These are phyloP conservation scores for Linnemannia elongata DNA, from an alignment of 192 early-diverging fungal species.

Conservation along the genomic window DNA sequence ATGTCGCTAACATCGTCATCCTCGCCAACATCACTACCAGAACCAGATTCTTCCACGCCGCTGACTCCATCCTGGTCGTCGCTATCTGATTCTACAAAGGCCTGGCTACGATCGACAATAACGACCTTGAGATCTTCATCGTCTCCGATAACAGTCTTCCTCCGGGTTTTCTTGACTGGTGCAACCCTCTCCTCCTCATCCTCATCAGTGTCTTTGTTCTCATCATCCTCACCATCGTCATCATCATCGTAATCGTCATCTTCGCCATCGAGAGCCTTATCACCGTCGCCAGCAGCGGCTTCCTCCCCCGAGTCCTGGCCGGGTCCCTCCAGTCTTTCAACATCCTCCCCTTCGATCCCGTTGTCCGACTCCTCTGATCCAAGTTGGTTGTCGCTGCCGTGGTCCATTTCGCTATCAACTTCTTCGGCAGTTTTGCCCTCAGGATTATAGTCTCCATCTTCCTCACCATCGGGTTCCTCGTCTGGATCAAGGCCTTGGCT, in stretches of 20 bases:
- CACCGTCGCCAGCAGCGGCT: background rate
- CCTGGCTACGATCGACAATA: conserved; percentile 29
- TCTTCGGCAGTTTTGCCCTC: conserved; percentile 2
- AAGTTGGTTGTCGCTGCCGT: conserved; percentile 8
- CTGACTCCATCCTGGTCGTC: background rate
- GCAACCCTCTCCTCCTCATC: conserved; percentile 10
- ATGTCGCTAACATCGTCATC: conserved; percentile 7
- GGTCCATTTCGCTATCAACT: conserved; percentile 10
- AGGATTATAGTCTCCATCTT: background rate
- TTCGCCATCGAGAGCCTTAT: background rate
- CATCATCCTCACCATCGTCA: background rate
- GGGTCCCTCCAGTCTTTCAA: background rate
- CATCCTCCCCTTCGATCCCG: background rate
- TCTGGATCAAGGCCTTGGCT: conserved; percentile 24
- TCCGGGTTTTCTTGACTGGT: background rate
- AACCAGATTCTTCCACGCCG: background rate
- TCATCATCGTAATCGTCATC: background rate
- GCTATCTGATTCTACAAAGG: background rate
- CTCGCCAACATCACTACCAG: background rate
- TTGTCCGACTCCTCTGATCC: conserved; percentile 11
- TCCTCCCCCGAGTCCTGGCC: background rate
- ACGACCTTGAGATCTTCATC: conserved; percentile 32
- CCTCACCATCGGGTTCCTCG: conserved; percentile 13
- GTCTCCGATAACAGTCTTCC: conserved; percentile 17
- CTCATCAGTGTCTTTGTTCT: background rate